Evolutionary conservation across 257 asterid species (phyloP), one percentile per base, ranked within the genome.

Genomic region (Plectranthus barbatus): DNA sequence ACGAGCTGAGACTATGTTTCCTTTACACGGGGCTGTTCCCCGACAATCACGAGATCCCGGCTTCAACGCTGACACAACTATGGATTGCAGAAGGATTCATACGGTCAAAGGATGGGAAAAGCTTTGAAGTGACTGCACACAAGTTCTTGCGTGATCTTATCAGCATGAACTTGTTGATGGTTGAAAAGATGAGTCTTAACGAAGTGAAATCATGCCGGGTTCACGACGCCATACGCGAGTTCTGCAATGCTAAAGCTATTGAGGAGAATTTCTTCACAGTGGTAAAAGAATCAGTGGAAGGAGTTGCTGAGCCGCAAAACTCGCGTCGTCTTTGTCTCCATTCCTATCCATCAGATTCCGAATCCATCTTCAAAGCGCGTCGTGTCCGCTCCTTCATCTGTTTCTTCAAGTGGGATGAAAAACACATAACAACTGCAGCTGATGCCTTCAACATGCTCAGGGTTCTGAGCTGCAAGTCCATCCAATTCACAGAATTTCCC

Each of bases 371-470:
- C 31, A 6, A 1, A 1, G 46, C 6, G 24, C 14, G 4, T 1
- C 12, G 8, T 11, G 33, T 57, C 5, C 63, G 63, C 7, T 57
- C 63, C 1, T 21, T 36, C 4, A 6, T 57, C 1, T 36, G 29
- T 20, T 57, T 57, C 63, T 57, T 4, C 17, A 8, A 8, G 0
- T 21, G 0, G 9, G 49, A 21, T 11, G 7, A 8, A 1, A 2
- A 1, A 12, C 45, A 40, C 0, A 1, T 5, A 29, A 18, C 57
- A 13, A 13, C 48, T 6, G 13, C 37, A 34, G 19, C 23, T 15
- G 68, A 42, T 29, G 56, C 69, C 47, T 77, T 70, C 56, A 15
- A 37, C 12, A 39, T 60, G 49, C 79, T 57, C 4, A 11, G 63
- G 63, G 49, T 57, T 19, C 9, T 57, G 34, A 41, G 39, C 33